Percentiles rank a stretch among this genome's conserved stretches.
These are phyloP conservation scores for Colletotrichum tropicicola DNA, from an alignment of 2,329 filamentous ascomycete species.

Conservation along the genomic window DNA sequence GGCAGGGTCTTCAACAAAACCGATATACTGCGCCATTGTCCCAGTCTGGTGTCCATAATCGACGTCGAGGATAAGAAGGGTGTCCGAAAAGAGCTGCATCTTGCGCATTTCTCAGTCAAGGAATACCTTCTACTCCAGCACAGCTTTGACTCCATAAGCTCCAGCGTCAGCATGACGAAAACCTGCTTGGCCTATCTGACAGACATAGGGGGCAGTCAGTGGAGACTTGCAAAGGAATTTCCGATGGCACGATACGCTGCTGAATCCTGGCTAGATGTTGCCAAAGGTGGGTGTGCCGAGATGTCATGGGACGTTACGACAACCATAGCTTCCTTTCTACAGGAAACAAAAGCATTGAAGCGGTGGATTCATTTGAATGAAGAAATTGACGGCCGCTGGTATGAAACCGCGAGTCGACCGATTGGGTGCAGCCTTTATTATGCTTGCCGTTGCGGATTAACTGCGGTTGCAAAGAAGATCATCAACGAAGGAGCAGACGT, in stretches of 20 bases:
- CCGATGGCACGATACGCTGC: background rate
- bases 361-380: background rate
- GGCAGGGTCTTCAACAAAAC: background rate
- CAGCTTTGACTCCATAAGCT: background rate
- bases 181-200: background rate
- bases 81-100: background rate
- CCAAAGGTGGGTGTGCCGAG: background rate
- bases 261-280: background rate
- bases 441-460: background rate
- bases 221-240: background rate
- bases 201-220: background rate
- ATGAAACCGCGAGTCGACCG: background rate
- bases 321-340: background rate
- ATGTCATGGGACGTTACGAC: background rate
- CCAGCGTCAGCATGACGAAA: background rate
- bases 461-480: background rate
- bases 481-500: background rate
- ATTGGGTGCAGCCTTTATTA: background rate
- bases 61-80: too few species aligned
- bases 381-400: rapidly evolving
- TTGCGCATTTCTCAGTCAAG: background rate
- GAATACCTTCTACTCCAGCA: background rate
- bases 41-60: background rate
- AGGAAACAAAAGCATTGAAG: background rate
- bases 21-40: background rate